A percentile compares a stretch with the other conserved stretches of the same genome.
Conservation (phyloP, 129 eudicot species). For the Chrysanthemum makinoi region DNA sequence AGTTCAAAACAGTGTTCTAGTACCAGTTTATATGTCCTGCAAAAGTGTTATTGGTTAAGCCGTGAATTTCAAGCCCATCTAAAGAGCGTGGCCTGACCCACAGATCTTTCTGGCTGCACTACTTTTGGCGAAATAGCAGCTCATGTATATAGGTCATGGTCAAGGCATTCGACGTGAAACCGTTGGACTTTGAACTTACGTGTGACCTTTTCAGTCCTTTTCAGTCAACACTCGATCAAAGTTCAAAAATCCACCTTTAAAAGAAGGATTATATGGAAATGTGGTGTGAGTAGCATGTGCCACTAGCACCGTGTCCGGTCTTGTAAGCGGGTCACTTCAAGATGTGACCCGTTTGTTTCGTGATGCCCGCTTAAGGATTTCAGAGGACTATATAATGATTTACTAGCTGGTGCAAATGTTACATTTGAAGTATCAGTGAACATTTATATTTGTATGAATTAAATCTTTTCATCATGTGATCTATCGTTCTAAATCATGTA, state of each 20-base stretch:
- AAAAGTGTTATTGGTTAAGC: conserved; percentile 46
- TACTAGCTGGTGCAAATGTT: no score
- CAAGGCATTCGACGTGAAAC: conserved; percentile 63
- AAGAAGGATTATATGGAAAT: conserved; percentile 77
- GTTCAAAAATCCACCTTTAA: conserved; percentile 46
- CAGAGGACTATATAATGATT: conserved; percentile 50
- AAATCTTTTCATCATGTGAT: no score
- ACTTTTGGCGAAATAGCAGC: conserved; percentile 84
- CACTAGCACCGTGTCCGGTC: conserved; percentile 48
- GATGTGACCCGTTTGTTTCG: conserved; percentile 47
- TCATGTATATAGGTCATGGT: conserved; percentile 83
- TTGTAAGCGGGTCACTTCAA: conserved; percentile 40
- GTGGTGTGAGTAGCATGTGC: conserved; percentile 79
- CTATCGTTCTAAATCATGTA: no score
- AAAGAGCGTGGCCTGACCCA: conserved; percentile 40
- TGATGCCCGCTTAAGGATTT: conserved; percentile 55
- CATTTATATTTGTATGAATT: no score
- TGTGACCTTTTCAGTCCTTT: conserved; percentile 76
- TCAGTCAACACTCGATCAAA: conserved; percentile 66
- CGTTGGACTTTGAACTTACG: conserved; percentile 64
- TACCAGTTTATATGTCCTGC: no score
- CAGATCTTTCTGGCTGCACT: conserved; percentile 46
- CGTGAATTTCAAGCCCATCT: conserved; percentile 55
- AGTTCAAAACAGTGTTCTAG: no score
- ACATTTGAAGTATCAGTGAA: no score